A percentile compares a stretch with the other conserved stretches of the same genome.
Evolutionary conservation across 352 stramenopile species (phyloP).

Genomic region (Phytopythium aichiense): DNA sequence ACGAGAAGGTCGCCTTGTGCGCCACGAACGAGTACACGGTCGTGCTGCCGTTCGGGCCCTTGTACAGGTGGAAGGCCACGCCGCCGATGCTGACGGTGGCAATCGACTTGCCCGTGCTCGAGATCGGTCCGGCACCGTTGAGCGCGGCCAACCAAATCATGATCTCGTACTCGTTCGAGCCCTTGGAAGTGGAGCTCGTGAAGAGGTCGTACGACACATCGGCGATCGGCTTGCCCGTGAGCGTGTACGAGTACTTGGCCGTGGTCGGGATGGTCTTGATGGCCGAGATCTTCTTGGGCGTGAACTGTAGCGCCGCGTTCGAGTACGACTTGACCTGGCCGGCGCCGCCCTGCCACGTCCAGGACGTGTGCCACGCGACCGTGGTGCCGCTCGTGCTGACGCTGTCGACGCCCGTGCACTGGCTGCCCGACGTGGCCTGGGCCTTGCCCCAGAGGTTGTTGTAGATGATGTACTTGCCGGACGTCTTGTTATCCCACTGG

Average conservation of each 20-base stretch:
- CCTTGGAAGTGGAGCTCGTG: conserved; percentile 17
- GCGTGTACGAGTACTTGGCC: conserved; percentile 36
- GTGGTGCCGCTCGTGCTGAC: conserved; percentile 14
- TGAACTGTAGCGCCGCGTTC: conserved; percentile 35
- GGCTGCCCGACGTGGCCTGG: conserved; percentile 24
- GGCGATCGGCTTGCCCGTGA: conserved; percentile 30
- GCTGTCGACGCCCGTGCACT: conserved; percentile 35
- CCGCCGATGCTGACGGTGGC: conserved; percentile 18
- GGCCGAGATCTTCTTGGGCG: conserved; percentile 21
- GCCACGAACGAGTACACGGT: conserved; percentile 36
- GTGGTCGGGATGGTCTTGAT: conserved; percentile 33
- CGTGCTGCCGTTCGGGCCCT: conserved; percentile 29
- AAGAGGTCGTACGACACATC: conserved; percentile 43
- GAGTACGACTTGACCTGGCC: conserved; percentile 48
- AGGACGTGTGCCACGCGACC: conserved; percentile 33
- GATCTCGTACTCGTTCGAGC: conserved; percentile 29
- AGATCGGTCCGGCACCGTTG: conserved; percentile 24
- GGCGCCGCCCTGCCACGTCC: conserved; percentile 25
- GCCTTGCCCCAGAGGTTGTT: conserved; percentile 41
- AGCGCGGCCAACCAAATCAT: conserved; percentile 39
- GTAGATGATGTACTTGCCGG: conserved; percentile 38
- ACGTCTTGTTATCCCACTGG: conserved; percentile 26
- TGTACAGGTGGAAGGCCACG: conserved; percentile 28
- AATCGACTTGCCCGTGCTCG: conserved; percentile 20
- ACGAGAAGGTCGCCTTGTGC: conserved; percentile 15